phyloP scores from a whole-genome alignment of 345 rosid genomes.

The Eucalyptus curtisii region DNA sequence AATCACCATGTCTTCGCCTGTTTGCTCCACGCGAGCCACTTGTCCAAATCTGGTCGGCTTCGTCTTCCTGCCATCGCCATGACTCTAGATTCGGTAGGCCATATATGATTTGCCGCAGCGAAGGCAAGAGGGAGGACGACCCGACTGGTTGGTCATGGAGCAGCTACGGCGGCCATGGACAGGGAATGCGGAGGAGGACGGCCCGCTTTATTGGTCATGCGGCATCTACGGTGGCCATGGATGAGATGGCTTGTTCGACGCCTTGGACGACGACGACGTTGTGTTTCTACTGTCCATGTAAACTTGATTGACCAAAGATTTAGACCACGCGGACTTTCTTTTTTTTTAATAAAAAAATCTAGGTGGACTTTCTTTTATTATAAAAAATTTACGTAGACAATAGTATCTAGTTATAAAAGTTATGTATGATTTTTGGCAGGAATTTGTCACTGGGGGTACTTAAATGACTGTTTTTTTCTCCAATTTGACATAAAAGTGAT shows the following conservation, averaged over 20 bases:
- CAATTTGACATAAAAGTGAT: not conserved
- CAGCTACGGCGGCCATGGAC: not conserved
- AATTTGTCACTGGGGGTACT: not conserved
- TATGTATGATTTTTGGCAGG: not conserved
- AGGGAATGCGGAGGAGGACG: not conserved
- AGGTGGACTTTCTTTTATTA: no score
- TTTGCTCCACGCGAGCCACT: not conserved
- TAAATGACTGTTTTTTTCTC: not conserved
- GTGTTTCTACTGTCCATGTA: not conserved
- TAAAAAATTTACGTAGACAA: not conserved
- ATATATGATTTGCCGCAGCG: not conserved
- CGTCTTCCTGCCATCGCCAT: not conserved
- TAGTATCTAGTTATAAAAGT: not conserved
- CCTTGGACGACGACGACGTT: not conserved
- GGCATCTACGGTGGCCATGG: not conserved
- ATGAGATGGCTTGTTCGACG: not conserved
- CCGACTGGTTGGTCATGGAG: not conserved
- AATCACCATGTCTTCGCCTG: not conserved
- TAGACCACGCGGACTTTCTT: not conserved
- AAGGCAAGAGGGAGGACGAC: not conserved
- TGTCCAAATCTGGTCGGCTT: not conserved
- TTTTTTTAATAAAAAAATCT: not conserved
- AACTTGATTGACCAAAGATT: not conserved
- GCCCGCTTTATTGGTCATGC: not conserved
- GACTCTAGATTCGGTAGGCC: not conserved